phyloP scores from a whole-genome alignment of 108 stramenopile species.

The Cyclostephanos invisitatus region DNA sequence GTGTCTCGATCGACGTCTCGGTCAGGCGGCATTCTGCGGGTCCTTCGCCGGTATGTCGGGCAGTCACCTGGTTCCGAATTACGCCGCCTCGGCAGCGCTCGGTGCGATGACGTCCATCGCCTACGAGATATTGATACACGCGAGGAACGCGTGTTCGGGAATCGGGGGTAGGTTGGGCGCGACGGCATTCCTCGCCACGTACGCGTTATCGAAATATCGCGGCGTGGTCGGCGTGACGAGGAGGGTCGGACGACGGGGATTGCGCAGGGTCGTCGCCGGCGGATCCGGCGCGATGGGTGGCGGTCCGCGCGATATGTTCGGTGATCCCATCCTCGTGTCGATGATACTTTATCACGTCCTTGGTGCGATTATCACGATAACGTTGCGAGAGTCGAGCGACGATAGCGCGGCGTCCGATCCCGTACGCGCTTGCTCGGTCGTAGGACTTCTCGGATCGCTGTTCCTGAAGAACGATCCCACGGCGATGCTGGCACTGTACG shows the following conservation, averaged over 20 bases:
- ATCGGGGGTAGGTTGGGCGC: constrained; percentile 57
- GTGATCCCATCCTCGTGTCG: constrained; percentile 8
- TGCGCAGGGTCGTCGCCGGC: constrained; percentile 19
- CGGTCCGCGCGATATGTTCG: neutral
- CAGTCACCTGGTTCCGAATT: constrained; percentile 29
- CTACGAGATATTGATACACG: constrained; percentile 59
- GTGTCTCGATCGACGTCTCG: constrained; percentile 45
- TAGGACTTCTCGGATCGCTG: constrained; percentile 46
- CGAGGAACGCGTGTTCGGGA: constrained; percentile 42
- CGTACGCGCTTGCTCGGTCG: constrained; percentile 48
- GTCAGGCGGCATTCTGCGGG: constrained; percentile 64
- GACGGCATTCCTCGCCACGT: constrained; percentile 49
- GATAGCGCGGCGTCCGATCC: constrained; percentile 53
- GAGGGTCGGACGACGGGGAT: constrained; percentile 13
- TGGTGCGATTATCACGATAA: constrained; percentile 56
- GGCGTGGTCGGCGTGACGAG: constrained; percentile 19
- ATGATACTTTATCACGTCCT: constrained; percentile 42
- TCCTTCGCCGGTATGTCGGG: constrained; percentile 65
- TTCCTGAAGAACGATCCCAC: constrained; percentile 20
- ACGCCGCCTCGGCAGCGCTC: constrained; percentile 21
- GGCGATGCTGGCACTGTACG: constrained; percentile 52
- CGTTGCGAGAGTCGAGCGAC: constrained; percentile 43
- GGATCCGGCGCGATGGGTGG: neutral
- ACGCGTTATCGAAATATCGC: constrained; percentile 29
- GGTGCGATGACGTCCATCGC: constrained; percentile 43